phyloP scores from a whole-genome alignment of 1,284 basidiomycete species.

The Blastosporella zonata region DNA sequence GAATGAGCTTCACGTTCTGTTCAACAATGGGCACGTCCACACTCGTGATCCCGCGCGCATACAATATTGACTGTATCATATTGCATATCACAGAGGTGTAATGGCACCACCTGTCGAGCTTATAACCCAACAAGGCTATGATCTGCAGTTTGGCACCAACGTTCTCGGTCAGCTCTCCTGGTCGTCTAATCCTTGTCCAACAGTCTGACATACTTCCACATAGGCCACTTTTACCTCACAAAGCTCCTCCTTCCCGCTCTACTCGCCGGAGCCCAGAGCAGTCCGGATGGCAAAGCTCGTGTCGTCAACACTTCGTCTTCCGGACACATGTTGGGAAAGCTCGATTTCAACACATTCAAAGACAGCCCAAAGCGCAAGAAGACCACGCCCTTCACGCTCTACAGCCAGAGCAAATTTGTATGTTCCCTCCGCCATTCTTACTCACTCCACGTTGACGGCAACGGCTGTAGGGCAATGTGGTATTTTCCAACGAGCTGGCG shows the following conservation, averaged over 20 bases:
- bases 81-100: conserved; percentile 43
- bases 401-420: conserved; percentile 24
- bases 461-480: conserved; percentile 42
- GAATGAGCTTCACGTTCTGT: conserved; percentile 27
- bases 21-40: conserved; percentile 33
- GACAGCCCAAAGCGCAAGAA: conserved; percentile 34
- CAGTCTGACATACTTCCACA: neutral
- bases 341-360: conserved; percentile 35
- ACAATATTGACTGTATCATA: neutral
- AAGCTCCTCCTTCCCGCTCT: conserved; percentile 43
- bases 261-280: conserved; percentile 29
- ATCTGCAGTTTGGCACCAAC: conserved; percentile 63
- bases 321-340: conserved; percentile 22
- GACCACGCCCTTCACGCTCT: conserved; percentile 1
- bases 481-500: conserved; percentile 49
- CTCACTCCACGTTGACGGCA: neutral
- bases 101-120: conserved; percentile 44
- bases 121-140: conserved; percentile 53
- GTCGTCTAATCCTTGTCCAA: neutral
- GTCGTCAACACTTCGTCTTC: conserved; percentile 45
- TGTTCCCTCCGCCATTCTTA: neutral
- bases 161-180: conserved; percentile 41
- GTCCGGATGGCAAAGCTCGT: conserved; percentile 34
- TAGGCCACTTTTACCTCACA: conserved; percentile 46
- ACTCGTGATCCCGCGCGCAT: conserved; percentile 31